Evolutionary conservation across 768 basidiomycete genomes (phyloP), one percentile per base, ranked within the genome.

Genomic region (Clathrus columnatus): DNA sequence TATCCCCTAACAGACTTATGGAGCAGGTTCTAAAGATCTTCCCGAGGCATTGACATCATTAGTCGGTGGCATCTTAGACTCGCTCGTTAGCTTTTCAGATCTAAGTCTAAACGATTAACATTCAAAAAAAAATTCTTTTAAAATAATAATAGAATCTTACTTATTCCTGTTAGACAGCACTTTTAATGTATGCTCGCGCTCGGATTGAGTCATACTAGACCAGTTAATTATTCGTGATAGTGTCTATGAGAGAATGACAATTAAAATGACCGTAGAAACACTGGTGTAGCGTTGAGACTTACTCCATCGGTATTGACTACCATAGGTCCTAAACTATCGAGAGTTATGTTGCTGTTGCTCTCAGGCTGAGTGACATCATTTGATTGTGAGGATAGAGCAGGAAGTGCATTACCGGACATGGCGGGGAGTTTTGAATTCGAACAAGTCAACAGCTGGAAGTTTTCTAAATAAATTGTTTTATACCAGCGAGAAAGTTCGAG

Each of bases 241-340:
- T 0, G 83, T 85, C 83, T 85, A 57, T 11, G 28, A 26, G 21
- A 52, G 42, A 46, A 41, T 43, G 17, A 27, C 14, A 29, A 44
- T 21, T 20, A 14, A 23, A 18, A 7, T 4, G 17, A 24, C 4
- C n/a, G 21, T 14, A 56, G 24, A 41, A 45, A 16, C 7, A 20
- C n/a, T n/a, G n/a, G n/a, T n/a, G n/a, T n/a, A n/a, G n/a, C n/a
- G n/a, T 36, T 27, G 41, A 42, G 16, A 69, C 76, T 54, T 64
- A 84, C 82, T 51, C 83, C 83, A 68, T 86, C 78, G 42, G 69
- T 76, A 63, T 85, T 85, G 41, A 85, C 81, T 44, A 86, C 80
- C 72, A 85, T 75, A 0, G 84, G 84, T 1, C 83, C 83, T 11
- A 85, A 71, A 18, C 70, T 72, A 57, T 85, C 82, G 5, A 84